Conservation (phyloP, 768 basidiomycete genomes). For the Amanita exitialis region DNA sequence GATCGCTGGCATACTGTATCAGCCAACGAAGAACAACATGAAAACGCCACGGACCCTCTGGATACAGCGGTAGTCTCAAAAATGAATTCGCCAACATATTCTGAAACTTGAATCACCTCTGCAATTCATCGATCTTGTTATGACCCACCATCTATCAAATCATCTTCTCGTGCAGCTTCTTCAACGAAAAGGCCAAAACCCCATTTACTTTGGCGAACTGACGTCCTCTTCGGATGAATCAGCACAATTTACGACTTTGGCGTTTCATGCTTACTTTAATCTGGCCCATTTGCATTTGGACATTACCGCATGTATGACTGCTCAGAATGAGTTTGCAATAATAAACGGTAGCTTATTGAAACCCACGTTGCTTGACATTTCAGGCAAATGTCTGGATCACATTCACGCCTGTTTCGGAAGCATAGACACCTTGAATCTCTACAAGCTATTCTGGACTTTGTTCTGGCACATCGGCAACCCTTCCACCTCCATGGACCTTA, state of each 20-base stretch:
- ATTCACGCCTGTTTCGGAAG: constrained; percentile 40
- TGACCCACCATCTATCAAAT: constrained; percentile 37
- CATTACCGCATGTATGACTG: constrained; percentile 31
- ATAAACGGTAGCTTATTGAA: constrained; percentile 4
- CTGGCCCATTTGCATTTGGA: constrained; percentile 33
- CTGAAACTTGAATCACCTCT: constrained; percentile 20
- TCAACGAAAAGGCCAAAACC: constrained; percentile 46
- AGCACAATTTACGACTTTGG: not conserved
- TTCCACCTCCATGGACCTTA: constrained; percentile 44
- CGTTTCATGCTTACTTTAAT: constrained; percentile 28
- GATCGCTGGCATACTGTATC: constrained; percentile 15
- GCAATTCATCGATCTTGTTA: not conserved
- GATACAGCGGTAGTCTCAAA: constrained; percentile 36
- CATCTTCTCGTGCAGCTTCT: constrained; percentile 31
- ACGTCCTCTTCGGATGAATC: constrained; percentile 22
- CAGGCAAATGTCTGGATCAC: constrained; percentile 56
- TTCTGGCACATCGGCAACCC: constrained; percentile 43
- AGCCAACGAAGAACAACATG: not conserved
- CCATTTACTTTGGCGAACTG: constrained; percentile 32
- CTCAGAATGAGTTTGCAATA: constrained; percentile 15
- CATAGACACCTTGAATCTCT: constrained; percentile 43
- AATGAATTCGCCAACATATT: constrained; percentile 60
- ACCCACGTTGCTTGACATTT: constrained; percentile 41
- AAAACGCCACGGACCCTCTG: constrained; percentile 33
- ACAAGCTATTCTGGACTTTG: constrained; percentile 15